phyloP scores from a whole-genome alignment of 805 yeast species.

The Candida chilensis region DNA sequence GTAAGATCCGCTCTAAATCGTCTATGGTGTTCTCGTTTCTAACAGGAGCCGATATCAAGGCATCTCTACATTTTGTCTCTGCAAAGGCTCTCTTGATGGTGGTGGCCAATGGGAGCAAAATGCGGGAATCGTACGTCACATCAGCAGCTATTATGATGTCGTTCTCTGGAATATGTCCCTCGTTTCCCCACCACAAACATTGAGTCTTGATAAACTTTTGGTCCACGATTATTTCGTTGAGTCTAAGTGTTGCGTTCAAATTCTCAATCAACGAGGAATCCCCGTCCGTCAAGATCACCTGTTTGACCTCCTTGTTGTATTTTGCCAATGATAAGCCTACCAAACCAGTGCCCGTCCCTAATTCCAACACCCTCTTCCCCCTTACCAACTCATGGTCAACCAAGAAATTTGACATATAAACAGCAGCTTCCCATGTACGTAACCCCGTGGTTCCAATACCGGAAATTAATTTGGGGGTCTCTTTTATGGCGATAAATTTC shows the following conservation, averaged over 20 bases:
- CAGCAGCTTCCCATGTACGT: slow-evolving; percentile 91
- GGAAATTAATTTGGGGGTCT: slow-evolving; percentile 55
- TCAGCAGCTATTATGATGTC: slow-evolving; percentile 67
- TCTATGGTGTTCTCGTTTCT: slow-evolving; percentile 37
- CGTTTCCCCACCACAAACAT: slow-evolving; percentile 51
- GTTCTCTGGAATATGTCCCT: slow-evolving; percentile 24
- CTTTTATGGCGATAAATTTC: slow-evolving; percentile 31
- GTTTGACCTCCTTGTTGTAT: slow-evolving; percentile 7
- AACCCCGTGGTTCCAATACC: slow-evolving; percentile 83
- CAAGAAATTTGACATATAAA: slow-evolving; percentile 51
- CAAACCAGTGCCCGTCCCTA: slow-evolving; percentile 90
- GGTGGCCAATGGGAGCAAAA: slow-evolving; percentile 44
- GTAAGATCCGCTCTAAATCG: slow-evolving; percentile 21
- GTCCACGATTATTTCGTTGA: slow-evolving; percentile 25
- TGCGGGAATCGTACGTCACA: slow-evolving; percentile 69
- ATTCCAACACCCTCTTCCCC: slow-evolving; percentile 43
- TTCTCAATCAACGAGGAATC: slow-evolving; percentile 44
- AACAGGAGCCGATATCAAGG: slow-evolving; percentile 64
- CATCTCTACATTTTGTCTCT: slow-evolving; percentile 13
- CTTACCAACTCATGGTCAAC: slow-evolving; percentile 8
- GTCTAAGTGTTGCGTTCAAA: slow-evolving; percentile 28
- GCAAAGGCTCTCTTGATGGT: slow-evolving; percentile 32
- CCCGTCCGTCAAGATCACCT: slow-evolving; percentile 57
- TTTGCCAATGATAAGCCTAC: slow-evolving; percentile 43
- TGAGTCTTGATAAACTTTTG: slow-evolving; percentile 14